A percentile compares a stretch with the other conserved stretches of the same genome.
Evolutionary conservation across 768 basidiomycete genomes (phyloP).

Genomic region (Plicaturopsis crispa): DNA sequence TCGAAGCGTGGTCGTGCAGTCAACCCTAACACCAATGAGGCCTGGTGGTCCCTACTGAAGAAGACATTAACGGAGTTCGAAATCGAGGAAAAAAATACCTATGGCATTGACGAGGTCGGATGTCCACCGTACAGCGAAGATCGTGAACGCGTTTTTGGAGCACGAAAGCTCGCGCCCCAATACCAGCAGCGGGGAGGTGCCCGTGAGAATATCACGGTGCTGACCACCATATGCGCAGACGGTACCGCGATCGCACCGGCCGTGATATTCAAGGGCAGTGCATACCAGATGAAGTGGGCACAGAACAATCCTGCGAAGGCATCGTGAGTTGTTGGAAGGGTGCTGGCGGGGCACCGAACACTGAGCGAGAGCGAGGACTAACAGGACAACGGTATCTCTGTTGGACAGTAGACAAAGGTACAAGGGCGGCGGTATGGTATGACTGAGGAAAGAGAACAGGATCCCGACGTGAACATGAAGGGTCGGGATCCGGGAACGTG

Average conservation of each 20-base stretch:
- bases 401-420: no score
- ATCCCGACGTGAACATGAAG: no score
- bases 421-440: no score
- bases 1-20: slow-evolving; percentile 23
- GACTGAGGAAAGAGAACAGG: no score
- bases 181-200: slow-evolving; percentile 22
- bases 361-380: no score
- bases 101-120: slow-evolving; percentile 28
- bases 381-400: no score
- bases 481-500: no score
- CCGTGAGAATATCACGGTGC: slow-evolving; percentile 26
- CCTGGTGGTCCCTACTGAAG: slow-evolving; percentile 26
- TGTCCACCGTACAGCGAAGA: slow-evolving; percentile 17
- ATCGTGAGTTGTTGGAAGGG: slow-evolving; percentile 28
- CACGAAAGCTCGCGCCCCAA: slow-evolving; percentile 14
- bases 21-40: slow-evolving; percentile 25
- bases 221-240: slow-evolving; percentile 30
- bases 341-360: no score
- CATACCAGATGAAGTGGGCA: slow-evolving; percentile 26
- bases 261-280: slow-evolving; percentile 32
- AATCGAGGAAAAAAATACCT: slow-evolving; percentile 19
- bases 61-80: slow-evolving; percentile 12
- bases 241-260: slow-evolving; percentile 27
- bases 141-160: slow-evolving; percentile 22
- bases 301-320: slow-evolving; percentile 33